phyloP scores from a whole-genome alignment of 441 rosid genomes.

The Metrosideros polymorpha region DNA sequence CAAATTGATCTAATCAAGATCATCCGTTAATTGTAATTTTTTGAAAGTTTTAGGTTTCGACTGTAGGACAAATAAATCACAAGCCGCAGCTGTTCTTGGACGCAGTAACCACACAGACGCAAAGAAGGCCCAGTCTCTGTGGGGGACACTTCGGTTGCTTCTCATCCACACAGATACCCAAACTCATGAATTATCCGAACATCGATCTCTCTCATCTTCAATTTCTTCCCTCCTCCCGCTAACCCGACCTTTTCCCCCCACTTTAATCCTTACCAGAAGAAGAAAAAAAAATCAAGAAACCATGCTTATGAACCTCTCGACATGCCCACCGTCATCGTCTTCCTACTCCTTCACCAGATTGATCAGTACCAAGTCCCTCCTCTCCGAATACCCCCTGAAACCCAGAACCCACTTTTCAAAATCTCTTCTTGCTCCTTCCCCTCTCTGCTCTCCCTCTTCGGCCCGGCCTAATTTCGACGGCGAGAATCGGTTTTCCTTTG shows the following conservation, averaged over 20 bases:
- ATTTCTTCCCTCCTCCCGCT: not conserved
- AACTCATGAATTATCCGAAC: slow-evolving; percentile 29
- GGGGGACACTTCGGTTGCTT: slow-evolving; percentile 18
- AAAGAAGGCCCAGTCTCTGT: not conserved
- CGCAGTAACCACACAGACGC: not conserved
- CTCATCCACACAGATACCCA: slow-evolving; percentile 47
- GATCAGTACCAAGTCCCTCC: slow-evolving; percentile 18
- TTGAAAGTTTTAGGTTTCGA: too few species aligned
- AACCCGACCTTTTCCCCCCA: slow-evolving; percentile 1
- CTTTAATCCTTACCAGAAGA: not conserved
- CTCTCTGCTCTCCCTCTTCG: slow-evolving; percentile 4
- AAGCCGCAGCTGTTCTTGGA: too few species aligned
- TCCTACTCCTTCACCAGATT: slow-evolving; percentile 18
- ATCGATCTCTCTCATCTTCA: slow-evolving; percentile 3
- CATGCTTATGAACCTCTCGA: slow-evolving; percentile 51
- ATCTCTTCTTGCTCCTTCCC: slow-evolving; percentile 17
- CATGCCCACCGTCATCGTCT: slow-evolving; percentile 28
- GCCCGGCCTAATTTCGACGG: slow-evolving; percentile 11
- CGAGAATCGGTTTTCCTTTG: slow-evolving; percentile 24
- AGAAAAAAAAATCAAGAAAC: not conserved
- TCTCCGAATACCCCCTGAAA: slow-evolving; percentile 24
- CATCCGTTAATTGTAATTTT: too few species aligned
- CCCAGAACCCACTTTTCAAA: slow-evolving; percentile 33
- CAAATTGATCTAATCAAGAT: too few species aligned
- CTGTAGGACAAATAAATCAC: too few species aligned